phyloP scores from a whole-genome alignment of 2,329 filamentous ascomycete species.

The Aspergillus piperis region DNA sequence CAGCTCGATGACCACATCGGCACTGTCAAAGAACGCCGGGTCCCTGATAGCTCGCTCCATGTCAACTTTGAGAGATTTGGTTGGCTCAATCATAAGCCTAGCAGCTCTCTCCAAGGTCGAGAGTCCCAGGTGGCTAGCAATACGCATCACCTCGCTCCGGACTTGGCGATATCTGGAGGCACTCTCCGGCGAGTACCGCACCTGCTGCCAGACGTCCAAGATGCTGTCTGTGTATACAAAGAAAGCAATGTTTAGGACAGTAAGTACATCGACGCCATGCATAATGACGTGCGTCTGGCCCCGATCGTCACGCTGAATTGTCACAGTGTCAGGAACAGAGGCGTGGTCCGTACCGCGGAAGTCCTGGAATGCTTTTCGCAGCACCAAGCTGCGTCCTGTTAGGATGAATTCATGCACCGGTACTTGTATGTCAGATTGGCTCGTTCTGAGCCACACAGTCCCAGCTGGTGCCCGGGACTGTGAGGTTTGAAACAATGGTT shows the following conservation, averaged over 20 bases:
- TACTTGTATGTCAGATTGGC: conserved; percentile 67
- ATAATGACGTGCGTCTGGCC: conserved; percentile 65
- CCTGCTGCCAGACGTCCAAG: conserved; percentile 84
- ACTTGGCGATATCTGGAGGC: conserved; percentile 77
- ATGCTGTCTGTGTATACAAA: conserved; percentile 79
- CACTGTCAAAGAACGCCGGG: conserved; percentile 71
- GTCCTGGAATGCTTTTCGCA: conserved; percentile 64
- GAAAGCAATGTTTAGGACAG: conserved; percentile 74
- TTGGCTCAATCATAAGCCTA: conserved; percentile 69
- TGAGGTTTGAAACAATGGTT: conserved; percentile 39
- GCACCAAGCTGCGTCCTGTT: conserved; percentile 68
- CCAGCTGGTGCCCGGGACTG: conserved; percentile 28
- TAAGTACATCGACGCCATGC: conserved; percentile 71
- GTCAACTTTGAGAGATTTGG: conserved; percentile 66
- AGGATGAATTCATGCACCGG: conserved; percentile 84
- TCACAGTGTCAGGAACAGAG: conserved; percentile 62
- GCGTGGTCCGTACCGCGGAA: conserved; percentile 58
- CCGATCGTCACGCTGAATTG: conserved; percentile 54
- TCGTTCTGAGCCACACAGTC: conserved; percentile 53
- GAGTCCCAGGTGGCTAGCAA: conserved; percentile 73
- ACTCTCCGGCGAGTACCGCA: conserved; percentile 63
- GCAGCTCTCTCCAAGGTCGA: conserved; percentile 72
- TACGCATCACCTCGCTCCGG: conserved; percentile 80
- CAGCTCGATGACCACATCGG: conserved; percentile 77
- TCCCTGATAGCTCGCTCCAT: conserved; percentile 70